phyloP scores from a whole-genome alignment of 164 flowering plant species.

The Chimonanthus salicifolius region DNA sequence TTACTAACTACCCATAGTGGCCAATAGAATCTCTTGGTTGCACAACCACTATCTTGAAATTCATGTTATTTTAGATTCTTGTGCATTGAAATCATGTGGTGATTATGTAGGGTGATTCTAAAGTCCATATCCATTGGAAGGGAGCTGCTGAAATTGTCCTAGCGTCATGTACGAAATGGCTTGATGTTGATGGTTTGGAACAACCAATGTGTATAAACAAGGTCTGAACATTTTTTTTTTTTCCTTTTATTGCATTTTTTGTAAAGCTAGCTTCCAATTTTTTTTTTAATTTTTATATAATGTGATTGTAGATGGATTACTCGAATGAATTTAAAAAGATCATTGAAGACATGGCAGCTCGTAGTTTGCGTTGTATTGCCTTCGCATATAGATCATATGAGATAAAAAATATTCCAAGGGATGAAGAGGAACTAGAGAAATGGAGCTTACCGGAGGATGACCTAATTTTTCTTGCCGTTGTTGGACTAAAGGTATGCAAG shows the following conservation, averaged over 20 bases:
- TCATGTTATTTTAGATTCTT: too few species aligned
- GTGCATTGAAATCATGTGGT: not conserved
- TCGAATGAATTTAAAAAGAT: not conserved
- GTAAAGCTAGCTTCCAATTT: not conserved
- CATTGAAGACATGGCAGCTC: not conserved
- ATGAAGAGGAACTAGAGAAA: conserved; percentile 46
- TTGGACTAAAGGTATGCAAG: conserved; percentile 76
- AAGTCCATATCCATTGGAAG: conserved; percentile 88
- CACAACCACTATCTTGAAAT: too few species aligned
- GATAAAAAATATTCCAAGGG: conserved; percentile 46
- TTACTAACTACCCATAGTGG: too few species aligned
- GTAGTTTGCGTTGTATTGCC: conserved; percentile 73
- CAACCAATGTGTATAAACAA: conserved; percentile 53
- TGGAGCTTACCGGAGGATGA: conserved; percentile 86
- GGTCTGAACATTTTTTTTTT: conserved; percentile 30
- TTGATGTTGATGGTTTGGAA: conserved; percentile 38
- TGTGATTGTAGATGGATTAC: not conserved
- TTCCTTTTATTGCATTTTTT: not conserved
- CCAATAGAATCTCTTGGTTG: too few species aligned
- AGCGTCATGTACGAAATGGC: conserved; percentile 49
- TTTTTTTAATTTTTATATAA: not conserved
- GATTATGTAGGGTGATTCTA: conserved; percentile 50
- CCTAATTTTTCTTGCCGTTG: conserved; percentile 74
- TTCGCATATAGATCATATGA: conserved; percentile 63
- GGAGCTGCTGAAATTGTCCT: conserved; percentile 95